Base-by-base conservation (phyloP, 1,284 basidiomycete species). In the Trichosporon coremiiforme region DNA sequence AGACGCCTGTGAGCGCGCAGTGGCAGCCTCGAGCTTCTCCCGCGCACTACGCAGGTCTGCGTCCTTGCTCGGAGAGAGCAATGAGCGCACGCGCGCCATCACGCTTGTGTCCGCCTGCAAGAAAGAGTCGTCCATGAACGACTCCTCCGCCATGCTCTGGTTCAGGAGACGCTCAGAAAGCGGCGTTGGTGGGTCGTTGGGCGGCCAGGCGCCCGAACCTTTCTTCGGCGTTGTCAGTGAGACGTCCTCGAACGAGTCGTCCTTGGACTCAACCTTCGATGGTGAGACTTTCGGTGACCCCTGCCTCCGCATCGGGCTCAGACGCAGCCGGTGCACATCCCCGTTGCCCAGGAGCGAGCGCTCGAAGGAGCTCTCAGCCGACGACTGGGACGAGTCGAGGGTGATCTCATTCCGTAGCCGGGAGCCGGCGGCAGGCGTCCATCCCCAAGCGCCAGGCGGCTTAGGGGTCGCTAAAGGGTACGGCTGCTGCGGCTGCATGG, bases 351-450 rank as follows among this genome's bases (percentile, higher is more conserved):
- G 62, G 35, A 67, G 33, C 1, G 66, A 65, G 22, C 47, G 22
- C 60, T 69, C 65, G n/a, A 62, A 62, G 71, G 66, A 31, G 74
- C 64, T 64, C 68, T 55, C 45, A 53, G 50, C 65, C 45, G 68
- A 67, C 31, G 63, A 41, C 63, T 57, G 4, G 66, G 70, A 64
- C 57, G 76, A 68, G 69, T 76, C 66, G 33, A 70, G 68, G 64
- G 71, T 60, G 41, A 69, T 50, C 70, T 74, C 72, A 53, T 71
- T 72, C 20, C 70, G 68, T 7, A 69, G 47, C 1, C 67, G 33
- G 13, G 70, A 71, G 20, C 64, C 9, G 66, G 62, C 47, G 1
- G 41, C 45, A 8, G 50, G 41, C 20, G 66, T 50, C n/a, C 66
- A 47, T n/a, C 35, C 29, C 63, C 47, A 65, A 17, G 64, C 67